Base-by-base conservation (phyloP, 116 monocot species). In the Posidonia oceanica region DNA sequence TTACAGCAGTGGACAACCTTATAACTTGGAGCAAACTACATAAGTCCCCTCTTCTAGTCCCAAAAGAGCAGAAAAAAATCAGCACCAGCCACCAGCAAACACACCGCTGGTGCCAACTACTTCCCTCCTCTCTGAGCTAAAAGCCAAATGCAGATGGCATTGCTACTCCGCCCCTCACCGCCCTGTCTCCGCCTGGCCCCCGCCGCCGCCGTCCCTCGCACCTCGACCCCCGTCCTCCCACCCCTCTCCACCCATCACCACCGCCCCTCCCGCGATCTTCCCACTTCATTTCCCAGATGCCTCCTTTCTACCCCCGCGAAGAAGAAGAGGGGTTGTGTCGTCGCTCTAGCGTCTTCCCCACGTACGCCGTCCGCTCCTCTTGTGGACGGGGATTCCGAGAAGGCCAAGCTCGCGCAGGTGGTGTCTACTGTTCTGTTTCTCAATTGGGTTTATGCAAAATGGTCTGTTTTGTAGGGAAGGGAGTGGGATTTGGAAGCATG, bases 321-420 rank as follows among this genome's bases (percentile, higher is more conserved):
- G 38, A 38, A 53, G 54, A 75, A 67, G 41, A 21, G 55, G 59
- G 55, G 2, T 14, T 23, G 8, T 3, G 29, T 4, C 14, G 15
- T 48, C 39, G 40, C 48, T 1, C 40, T 44, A 7, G 61, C 59
- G 14, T 39, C 57, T 15, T 57, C 78, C 29, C 48, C 44, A 37
- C 70, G 2, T 4, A 20, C 5, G 58, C 58, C 70, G 4, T 57
- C 71, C 39, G 41, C 59, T 14, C 54, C 72, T 42, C 22, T 61
- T 67, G 20, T 39, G 7, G 51, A 22, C 39, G 62, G 61, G 3
- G 76, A 79, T 3, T 38, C 68, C 17, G 79, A 79, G 14, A 73
- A 36, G 74, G 67, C 63, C 4, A 79, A 79, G 61, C 51, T 79
- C 69, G 79, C 69, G 0, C 79, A 79, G 79, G 79, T 79, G 48